Percentiles rank a stretch among this genome's conserved stretches.
These are phyloP conservation scores for Oryza punctata DNA, from an alignment of 176 grass and related monocot genomes.

Conservation along the genomic window DNA sequence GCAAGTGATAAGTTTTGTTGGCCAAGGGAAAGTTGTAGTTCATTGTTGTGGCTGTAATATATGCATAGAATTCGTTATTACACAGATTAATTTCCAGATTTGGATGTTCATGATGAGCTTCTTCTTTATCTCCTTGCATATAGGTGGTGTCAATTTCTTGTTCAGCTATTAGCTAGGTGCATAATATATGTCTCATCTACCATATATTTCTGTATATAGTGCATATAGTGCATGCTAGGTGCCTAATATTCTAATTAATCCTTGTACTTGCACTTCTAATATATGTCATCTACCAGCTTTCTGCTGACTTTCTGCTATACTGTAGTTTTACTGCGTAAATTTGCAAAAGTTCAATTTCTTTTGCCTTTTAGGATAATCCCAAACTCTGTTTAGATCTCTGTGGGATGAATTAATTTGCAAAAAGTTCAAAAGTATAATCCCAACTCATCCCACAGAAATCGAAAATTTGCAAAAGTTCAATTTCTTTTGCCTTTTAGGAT, in stretches of 20 bases:
- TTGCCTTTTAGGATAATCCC: neutral
- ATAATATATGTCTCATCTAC: neutral
- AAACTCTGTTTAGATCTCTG: too few species aligned
- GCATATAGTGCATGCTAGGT: neutral
- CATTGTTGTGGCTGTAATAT: neutral
- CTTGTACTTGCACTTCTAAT: neutral
- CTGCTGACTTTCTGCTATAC: neutral
- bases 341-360: neutral
- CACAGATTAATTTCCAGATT: neutral
- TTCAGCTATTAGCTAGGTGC: neutral
- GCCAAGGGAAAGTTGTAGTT: neutral
- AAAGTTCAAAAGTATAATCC: too few species aligned
- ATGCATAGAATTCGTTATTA: constrained; percentile 3
- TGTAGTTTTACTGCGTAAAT: neutral
- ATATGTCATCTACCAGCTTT: neutral
- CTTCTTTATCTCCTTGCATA: neutral
- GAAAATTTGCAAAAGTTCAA: neutral
- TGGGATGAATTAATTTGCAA: too few species aligned
- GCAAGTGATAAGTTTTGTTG: constrained; percentile 31
- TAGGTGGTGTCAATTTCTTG: neutral
- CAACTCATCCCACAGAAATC: too few species aligned
- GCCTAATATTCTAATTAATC: neutral
- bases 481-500: neutral
- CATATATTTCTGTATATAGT: too few species aligned
- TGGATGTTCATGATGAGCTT: neutral